Evolutionary conservation across 2,329 filamentous ascomycete species (phyloP), one percentile per base, ranked within the genome.

Genomic region (Botrytis cinerea): DNA sequence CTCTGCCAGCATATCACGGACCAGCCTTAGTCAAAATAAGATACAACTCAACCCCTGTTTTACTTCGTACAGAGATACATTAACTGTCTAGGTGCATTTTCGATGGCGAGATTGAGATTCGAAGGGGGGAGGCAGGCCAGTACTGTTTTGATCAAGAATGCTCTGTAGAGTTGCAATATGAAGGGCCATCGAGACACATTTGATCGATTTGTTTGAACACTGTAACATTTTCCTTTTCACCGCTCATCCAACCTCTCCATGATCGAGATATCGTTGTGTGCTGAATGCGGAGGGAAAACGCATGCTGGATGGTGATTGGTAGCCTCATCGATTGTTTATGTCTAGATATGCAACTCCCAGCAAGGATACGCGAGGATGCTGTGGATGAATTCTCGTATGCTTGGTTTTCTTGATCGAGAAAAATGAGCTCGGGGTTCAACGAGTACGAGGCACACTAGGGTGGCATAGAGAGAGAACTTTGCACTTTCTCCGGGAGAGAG

Each of bases 251-350:
- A n/a, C n/a, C 48, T 51, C 48, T 51, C n/a, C 6, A 46, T 57
- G n/a, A 28, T 28, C 40, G 38, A 38, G 16, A 63, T 54, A 40
- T 66, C 62, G 43, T 51, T 66, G 45, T 32, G 63, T 28, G 25
- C 25, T 61, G 32, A 8, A 45, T n/a, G 38, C 51, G 48, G 60
- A 57, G 20, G n/a, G 7, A 46, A 20, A 32, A 1, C 20, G 38
- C 16, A 2, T 45, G 3, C 4, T 43, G n/a, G 46, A 40, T 32
- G 40, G 32, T 35, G 8, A 67, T 67, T 72, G 70, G 61, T 67
- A 72, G 70, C 70, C 70, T 72, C 61, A 38, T 72, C 14, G 70
- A 66, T 67, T 59, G 61, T 46, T 72, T 72, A 72, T 66, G 46
- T 72, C n/a, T 46, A 25, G 18, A 48, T 59, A 69, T 70, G 51